A percentile compares a stretch with the other conserved stretches of the same genome.
phyloP scores from a whole-genome alignment of 2,329 filamentous ascomycete species.

The Fusarium chlamydosporum region DNA sequence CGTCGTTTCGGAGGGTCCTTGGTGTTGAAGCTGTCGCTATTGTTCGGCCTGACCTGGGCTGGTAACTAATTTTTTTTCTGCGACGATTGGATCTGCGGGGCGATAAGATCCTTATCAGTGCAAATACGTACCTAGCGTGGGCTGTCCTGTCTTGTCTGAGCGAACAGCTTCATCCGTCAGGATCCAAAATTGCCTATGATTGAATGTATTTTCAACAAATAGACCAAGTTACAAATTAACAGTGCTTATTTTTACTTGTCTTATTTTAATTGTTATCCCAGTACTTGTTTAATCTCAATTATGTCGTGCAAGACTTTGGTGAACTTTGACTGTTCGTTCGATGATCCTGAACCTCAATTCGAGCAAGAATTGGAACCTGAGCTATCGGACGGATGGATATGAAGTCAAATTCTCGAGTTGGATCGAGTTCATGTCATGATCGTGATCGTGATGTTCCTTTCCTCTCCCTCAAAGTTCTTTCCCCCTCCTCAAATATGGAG shows the following conservation, averaged over 20 bases:
- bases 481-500: constrained; percentile 15
- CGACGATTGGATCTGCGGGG: constrained; percentile 43
- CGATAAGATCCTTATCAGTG: constrained; percentile 49
- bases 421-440: background rate
- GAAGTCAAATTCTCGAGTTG: constrained; percentile 20
- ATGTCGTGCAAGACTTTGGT: background rate
- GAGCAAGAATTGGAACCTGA: background rate
- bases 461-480: constrained; percentile 2
- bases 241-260: background rate
- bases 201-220: background rate
- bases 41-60: constrained; percentile 28
- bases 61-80: constrained; percentile 47
- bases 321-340: background rate
- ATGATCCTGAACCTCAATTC: background rate
- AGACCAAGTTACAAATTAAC: too few species aligned
- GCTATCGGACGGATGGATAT: background rate
- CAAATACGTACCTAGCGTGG: constrained; percentile 41
- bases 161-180: background rate
- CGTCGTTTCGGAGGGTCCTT: constrained; percentile 32
- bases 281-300: background rate
- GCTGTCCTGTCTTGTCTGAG: background rate
- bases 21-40: constrained; percentile 40
- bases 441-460: background rate
- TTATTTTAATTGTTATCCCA: too few species aligned
- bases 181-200: background rate